phyloP scores from a whole-genome alignment of 176 grass and related monocot genomes.

The Carex littledalei region DNA sequence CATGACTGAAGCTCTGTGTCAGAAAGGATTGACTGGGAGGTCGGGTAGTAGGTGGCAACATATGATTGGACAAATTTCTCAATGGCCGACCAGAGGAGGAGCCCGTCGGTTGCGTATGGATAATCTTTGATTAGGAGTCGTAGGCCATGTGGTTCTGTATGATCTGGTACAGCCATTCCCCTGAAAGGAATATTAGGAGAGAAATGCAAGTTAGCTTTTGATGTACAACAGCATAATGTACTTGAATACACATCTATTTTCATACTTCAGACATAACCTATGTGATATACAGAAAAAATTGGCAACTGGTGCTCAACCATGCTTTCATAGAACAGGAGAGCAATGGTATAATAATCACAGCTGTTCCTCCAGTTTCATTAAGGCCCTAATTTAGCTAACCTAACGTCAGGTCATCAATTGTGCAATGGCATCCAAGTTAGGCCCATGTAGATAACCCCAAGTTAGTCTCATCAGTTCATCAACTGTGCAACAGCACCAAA shows the following conservation, averaged over 20 bases:
- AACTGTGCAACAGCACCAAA: no score
- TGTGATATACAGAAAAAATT: no score
- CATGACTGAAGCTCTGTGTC: slow-evolving; percentile 85
- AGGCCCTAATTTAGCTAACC: no score
- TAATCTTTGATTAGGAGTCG: slow-evolving; percentile 86
- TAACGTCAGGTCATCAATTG: no score
- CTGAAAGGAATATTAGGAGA: slow-evolving; percentile 17
- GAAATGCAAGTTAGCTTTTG: slow-evolving; percentile 6
- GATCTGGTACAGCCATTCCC: slow-evolving; percentile 88
- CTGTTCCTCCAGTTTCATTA: no score
- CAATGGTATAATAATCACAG: no score
- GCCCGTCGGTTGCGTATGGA: slow-evolving; percentile 78
- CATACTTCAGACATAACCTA: no score
- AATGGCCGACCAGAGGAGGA: slow-evolving; percentile 85
- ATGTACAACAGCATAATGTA: no score
- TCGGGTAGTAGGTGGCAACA: slow-evolving; percentile 58
- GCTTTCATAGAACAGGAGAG: no score
- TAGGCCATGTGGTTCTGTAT: slow-evolving; percentile 57
- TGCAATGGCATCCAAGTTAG: neutral
- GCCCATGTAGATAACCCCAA: neutral
- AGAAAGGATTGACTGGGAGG: slow-evolving; percentile 33
- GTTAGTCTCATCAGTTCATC: neutral
- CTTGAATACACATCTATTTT: no score
- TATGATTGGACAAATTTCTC: slow-evolving; percentile 46
- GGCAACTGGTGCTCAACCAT: no score